Evolutionary conservation across 257 asterid genomes (phyloP).

Genomic region (Plantago major): DNA sequence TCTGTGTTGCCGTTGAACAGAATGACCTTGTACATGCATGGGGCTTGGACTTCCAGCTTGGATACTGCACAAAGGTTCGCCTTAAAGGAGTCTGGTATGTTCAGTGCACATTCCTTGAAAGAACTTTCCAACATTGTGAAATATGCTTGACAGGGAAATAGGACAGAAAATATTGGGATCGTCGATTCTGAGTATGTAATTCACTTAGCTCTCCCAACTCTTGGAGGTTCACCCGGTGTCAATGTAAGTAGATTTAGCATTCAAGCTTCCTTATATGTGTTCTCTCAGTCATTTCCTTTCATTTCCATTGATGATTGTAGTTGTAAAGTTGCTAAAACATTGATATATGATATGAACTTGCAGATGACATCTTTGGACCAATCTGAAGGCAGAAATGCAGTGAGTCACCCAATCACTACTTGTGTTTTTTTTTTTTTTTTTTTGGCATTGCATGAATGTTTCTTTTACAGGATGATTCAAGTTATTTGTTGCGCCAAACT

Average conservation of each 20-base stretch:
- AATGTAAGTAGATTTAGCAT: conserved; percentile 28
- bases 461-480: neutral
- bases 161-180: conserved; percentile 52
- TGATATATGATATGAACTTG: neutral
- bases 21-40: conserved; percentile 66
- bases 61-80: conserved; percentile 70
- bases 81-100: neutral
- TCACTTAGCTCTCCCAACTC: conserved; percentile 65
- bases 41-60: conserved; percentile 77
- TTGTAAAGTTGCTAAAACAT: neutral
- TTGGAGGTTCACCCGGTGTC: conserved; percentile 49
- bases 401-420: conserved; percentile 26
- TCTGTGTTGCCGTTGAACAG: conserved; percentile 24
- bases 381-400: conserved; percentile 49
- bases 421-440: neutral
- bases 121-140: neutral
- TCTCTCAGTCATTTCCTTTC: no score
- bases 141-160: conserved; percentile 44
- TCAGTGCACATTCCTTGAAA: neutral
- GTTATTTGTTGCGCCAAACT: neutral
- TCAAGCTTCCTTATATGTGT: no score
- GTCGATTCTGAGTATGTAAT: conserved; percentile 69
- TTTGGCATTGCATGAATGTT: neutral
- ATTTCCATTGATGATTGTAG: no score
- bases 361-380: conserved; percentile 33